phyloP scores from a whole-genome alignment of 441 rosid genomes.

The Aquilaria agallochum region DNA sequence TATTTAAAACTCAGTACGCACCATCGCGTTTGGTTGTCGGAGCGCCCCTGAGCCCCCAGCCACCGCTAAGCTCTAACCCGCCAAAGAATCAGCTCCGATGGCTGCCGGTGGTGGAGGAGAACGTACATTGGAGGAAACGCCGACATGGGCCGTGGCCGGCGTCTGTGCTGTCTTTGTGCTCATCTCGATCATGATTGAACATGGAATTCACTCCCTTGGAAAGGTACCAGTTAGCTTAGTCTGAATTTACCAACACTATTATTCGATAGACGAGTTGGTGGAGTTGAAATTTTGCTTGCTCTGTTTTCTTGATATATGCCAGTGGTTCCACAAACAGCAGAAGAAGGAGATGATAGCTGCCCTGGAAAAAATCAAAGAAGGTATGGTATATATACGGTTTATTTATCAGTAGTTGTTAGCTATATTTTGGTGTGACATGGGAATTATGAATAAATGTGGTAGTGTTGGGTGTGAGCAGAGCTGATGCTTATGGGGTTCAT shows the following conservation, averaged over 20 bases:
- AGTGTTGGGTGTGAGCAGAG: conserved; percentile 23
- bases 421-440: neutral
- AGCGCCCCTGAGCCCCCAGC: no score
- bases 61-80: no score
- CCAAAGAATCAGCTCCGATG: conserved; percentile 10
- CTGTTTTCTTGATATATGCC: neutral
- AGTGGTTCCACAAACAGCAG: conserved; percentile 50
- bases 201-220: conserved; percentile 40
- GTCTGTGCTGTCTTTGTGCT: conserved; percentile 47
- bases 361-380: conserved; percentile 62
- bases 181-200: conserved; percentile 40
- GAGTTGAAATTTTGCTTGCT: neutral
- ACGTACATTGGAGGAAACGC: conserved; percentile 36
- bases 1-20: no score
- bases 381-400: conserved; percentile 11
- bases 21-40: no score
- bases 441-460: neutral
- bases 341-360: conserved; percentile 59
- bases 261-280: neutral
- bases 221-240: conserved; percentile 23
- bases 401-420: neutral
- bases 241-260: neutral
- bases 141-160: conserved; percentile 57
- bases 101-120: conserved; percentile 29
- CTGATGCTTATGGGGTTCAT: conserved; percentile 63